Conservation (phyloP, 495 filamentous ascomycete species). For the Aspergillus sclerotiicarbonarius region DNA sequence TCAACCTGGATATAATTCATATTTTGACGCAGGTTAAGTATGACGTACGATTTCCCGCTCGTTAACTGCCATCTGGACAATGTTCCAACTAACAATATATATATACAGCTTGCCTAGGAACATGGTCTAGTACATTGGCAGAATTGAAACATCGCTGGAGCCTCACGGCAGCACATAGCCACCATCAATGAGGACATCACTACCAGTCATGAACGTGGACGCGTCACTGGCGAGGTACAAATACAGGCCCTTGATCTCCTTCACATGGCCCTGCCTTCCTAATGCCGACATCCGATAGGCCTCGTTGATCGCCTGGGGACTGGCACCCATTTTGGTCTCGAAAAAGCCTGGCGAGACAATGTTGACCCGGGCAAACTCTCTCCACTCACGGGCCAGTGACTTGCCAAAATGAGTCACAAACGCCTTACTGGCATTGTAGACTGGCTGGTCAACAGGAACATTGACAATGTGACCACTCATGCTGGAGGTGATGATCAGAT, state of each 20-base stretch:
- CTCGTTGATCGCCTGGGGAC: slow-evolving; percentile 51
- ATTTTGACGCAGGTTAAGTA: no score
- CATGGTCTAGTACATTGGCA: no score
- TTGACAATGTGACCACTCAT: slow-evolving; percentile 83
- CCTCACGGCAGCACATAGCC: slow-evolving; percentile 46
- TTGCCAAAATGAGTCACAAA: slow-evolving; percentile 64
- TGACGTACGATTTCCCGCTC: no score
- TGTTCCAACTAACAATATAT: not conserved
- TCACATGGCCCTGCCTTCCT: slow-evolving; percentile 56
- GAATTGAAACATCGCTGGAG: no score
- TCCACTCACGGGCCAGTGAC: slow-evolving; percentile 70
- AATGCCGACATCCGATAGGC: slow-evolving; percentile 59
- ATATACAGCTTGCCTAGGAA: not conserved
- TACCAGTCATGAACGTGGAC: slow-evolving; percentile 68
- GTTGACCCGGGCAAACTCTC: slow-evolving; percentile 58
- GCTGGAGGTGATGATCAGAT: slow-evolving; percentile 70
- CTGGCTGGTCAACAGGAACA: slow-evolving; percentile 59
- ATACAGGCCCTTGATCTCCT: slow-evolving; percentile 66
- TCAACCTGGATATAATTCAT: no score
- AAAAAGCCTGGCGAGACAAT: slow-evolving; percentile 72
- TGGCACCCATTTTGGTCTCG: slow-evolving; percentile 58
- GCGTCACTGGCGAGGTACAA: slow-evolving; percentile 62
- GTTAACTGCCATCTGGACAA: not conserved
- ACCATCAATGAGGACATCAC: slow-evolving; percentile 59
- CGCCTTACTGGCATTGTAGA: slow-evolving; percentile 69